Percentiles rank a stretch among this genome's conserved stretches.
Conservation (phyloP, 78 protist species). For the Pigoraptor vietnamica region DNA sequence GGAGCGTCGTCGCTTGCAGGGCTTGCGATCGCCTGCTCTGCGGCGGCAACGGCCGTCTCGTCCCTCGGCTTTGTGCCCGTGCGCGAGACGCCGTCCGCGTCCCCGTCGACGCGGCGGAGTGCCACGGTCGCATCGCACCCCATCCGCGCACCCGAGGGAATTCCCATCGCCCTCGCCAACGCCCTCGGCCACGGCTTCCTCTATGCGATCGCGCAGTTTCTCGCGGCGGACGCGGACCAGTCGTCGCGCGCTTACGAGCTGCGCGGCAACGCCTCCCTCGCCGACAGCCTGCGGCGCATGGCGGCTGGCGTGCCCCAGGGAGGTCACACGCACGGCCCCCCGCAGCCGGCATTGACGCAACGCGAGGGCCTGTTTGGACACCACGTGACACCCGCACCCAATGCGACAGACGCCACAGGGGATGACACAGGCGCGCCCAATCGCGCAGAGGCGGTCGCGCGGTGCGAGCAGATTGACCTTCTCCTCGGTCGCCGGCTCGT, state of each 20-base stretch:
- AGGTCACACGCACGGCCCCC: too few species aligned
- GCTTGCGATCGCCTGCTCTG: neutral
- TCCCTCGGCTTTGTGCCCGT: neutral
- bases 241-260: neutral
- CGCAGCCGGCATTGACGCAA: too few species aligned
- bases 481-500: neutral
- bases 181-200: neutral
- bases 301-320: neutral
- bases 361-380: neutral
- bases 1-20: neutral
- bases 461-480: neutral
- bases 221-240: neutral
- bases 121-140: neutral
- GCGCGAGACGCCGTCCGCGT: neutral
- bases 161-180: neutral
- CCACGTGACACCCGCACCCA: too few species aligned
- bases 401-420: too few species aligned
- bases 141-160: neutral
- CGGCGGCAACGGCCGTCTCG: neutral
- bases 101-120: neutral
- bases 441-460: neutral
- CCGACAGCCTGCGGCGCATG: neutral
- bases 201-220: neutral
- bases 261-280: neutral
- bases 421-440: neutral